Evolutionary conservation across 371 early-diverging fungal genomes (phyloP), one percentile per base, ranked within the genome.

Genomic region (Syncephalastrum contaminatum): DNA sequence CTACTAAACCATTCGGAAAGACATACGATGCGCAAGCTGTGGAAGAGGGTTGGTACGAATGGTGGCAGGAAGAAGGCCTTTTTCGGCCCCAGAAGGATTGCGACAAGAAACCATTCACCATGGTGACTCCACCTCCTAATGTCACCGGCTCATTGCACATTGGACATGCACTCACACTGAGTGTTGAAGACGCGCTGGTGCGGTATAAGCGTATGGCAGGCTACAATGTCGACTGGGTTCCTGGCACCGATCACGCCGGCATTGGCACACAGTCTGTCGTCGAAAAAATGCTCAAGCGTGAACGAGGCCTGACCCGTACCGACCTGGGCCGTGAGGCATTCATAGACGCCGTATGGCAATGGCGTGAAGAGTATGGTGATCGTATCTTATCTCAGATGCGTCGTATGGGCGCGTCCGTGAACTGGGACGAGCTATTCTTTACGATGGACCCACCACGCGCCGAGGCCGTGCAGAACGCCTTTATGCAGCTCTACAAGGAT

Each of bases 201-300:
- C 82, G 99, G 27, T 95, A 92, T 88, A 78, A 91, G 51, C 84
- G 97, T 15, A 93, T 97, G 93, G 70, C 77, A 13, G 95, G 95
- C 22, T 81, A 90, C 53, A 72, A 85, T 19, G 90, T 90, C 0
- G 77, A 91, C 12, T 99, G 90, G 85, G 82, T 96, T 15, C 97
- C 98, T 14, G 99, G 99, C 14, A 91, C 90, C 58, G 99, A 99
- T 66, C 99, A 99, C 71, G 99, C 99, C 16, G 98, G 99, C 48
- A 99, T 99, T 60, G 93, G 96, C 15, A 97, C 97, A 0, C 98
- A 99, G 66, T 84, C 91, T 1, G 95, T 99, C 12, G 96, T 99
- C 4, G 96, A 96, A 69, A 94, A 93, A 71, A 82, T 88, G 61
- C 60, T 97, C 48, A 82, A 81, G 82, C 84, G 84, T 50, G 86